Base-by-base conservation (phyloP, 108 stramenopile genomes). In the Schizochytrium sp. region DNA sequence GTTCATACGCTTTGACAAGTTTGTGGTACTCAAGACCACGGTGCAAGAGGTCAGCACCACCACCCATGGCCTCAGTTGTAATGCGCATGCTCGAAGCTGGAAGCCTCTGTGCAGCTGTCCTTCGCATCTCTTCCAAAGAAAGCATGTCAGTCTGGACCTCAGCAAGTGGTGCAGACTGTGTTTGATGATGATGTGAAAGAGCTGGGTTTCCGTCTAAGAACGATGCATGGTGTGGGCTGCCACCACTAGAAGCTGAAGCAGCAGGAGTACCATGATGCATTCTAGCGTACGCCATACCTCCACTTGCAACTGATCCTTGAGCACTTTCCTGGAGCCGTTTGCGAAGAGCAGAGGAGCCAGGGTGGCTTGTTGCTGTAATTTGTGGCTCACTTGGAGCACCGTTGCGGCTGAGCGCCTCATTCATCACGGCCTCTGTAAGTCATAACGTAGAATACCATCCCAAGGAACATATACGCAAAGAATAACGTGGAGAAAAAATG, bases 1-100 rank as follows among this genome's bases (percentile, higher is more conserved):
- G 19, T 44, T 69, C 64, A 44, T 69, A 69, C 5, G 64, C 64
- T 44, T 69, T 44, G 64, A 69, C 28, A 1, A 15, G 42, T 44
- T 69, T 69, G 12, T 44, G 64, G 28, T 69, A 69, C 28, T 69
- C 64, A 3, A 69, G 40, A 69, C 64, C 64, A 15, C 64, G 64
- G 19, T 44, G 28, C 0, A 69, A 7, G 28, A 69, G 40, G 64
- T 69, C 64, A 38, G 64, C 64, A 0, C 64, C 64, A 44, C 64
- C 64, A 44, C 44, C 42, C 64, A 69, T 69, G 19, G 12, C 64
- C 64, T 69, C 64, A 1, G 64, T 69, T 7, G 64, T 69, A 8
- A 69, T 15, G 10, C 44, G 2, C 64, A 69, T 69, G 3, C 64
- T 28, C 28, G 28, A 28, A 28, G 28, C 28, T 28, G 28, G 28